Base-by-base conservation (phyloP, 176 grass and related monocot species). In the Otatea glauca region DNA sequence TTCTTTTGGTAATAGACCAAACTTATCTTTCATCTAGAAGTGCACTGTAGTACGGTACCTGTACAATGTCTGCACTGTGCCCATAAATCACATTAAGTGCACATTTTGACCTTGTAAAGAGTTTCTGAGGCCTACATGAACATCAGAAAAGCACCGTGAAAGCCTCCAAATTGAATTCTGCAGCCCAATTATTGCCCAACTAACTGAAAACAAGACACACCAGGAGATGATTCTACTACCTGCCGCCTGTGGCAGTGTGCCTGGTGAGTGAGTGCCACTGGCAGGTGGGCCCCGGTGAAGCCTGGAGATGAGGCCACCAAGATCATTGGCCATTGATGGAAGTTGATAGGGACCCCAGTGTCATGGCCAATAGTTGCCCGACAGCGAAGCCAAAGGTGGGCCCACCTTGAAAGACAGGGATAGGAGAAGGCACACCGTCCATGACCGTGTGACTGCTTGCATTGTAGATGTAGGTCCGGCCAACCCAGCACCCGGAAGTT, bases 111-210 rank as follows among this genome's bases (percentile, higher is more conserved):
- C 35, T 42, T 20, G 54, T 1, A 2, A 24, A 62, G 1, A 38
- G 25, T 24, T 24, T 32, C 6, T 83, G 56, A 47, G 69, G 81
- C 18, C 69, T 11, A 38, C 18, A 29, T 38, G 16, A 39, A 13
- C 39, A 49, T 63, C 10, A 42, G 23, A 21, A 21, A 65, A 48
- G 21, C 32, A 66, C 49, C 29, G 20, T 20, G 7, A 53, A 39
- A 74, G 9, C 34, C 61, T 25, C 32, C 82, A 34, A 83, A 76
- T 55, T 84, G 55, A 67, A 62, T 72, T 71, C 3, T 8, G 38
- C 37, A 61, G 3, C 38, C 48, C 37, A 32, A 44, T 12, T 58
- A 51, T 12, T 5, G 3, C 21, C 1, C 49, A 37, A 3, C 17
- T n/a, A 39, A 41, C 1, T n/a, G n/a, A n/a, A n/a, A 29, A 12